Conservation (phyloP, 106 monocot species). For the Phalaenopsis aphrodite region DNA sequence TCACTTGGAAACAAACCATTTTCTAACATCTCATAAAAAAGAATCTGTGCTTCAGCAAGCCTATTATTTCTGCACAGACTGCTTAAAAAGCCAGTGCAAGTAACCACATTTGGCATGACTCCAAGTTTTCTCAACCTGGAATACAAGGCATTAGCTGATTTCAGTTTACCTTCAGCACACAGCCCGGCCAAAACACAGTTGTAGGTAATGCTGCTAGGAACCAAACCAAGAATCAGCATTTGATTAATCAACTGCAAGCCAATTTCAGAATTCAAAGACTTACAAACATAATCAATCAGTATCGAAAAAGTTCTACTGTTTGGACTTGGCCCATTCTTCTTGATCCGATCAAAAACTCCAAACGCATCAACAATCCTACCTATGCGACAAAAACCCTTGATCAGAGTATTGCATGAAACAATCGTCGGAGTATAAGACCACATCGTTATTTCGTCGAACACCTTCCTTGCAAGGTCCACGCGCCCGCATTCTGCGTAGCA, state of each 20-base stretch:
- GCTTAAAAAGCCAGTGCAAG: conserved; percentile 35
- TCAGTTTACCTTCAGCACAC: conserved; percentile 32
- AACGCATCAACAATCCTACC: conserved; percentile 18
- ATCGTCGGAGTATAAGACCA: conserved; percentile 11
- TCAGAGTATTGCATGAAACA: conserved; percentile 41
- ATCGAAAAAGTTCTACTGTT: conserved; percentile 38
- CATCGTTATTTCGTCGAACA: conserved; percentile 34
- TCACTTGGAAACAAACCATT: conserved; percentile 31
- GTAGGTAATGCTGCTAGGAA: conserved; percentile 18
- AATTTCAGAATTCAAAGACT: conserved; percentile 14
- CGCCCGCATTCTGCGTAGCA: conserved; percentile 11
- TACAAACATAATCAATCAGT: conserved; percentile 26
- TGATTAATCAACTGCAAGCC: conserved; percentile 26
- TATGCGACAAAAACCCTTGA: conserved; percentile 27
- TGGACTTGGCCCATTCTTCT: conserved; percentile 25
- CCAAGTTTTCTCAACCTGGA: conserved; percentile 29
- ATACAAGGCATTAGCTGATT: conserved; percentile 19
- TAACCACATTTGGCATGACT: conserved; percentile 25
- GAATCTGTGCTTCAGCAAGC: conserved; percentile 24
- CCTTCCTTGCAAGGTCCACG: conserved; percentile 14
- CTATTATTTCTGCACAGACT: conserved; percentile 25
- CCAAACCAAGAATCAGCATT: conserved; percentile 21
- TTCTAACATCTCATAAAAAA: conserved; percentile 32
- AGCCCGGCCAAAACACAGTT: conserved; percentile 44
- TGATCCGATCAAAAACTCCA: conserved; percentile 21